Percentiles rank a stretch among this genome's conserved stretches.
These are phyloP conservation scores for Dendrocalamus sinicus DNA, from an alignment of 176 grass and related monocot species.

Conservation along the genomic window DNA sequence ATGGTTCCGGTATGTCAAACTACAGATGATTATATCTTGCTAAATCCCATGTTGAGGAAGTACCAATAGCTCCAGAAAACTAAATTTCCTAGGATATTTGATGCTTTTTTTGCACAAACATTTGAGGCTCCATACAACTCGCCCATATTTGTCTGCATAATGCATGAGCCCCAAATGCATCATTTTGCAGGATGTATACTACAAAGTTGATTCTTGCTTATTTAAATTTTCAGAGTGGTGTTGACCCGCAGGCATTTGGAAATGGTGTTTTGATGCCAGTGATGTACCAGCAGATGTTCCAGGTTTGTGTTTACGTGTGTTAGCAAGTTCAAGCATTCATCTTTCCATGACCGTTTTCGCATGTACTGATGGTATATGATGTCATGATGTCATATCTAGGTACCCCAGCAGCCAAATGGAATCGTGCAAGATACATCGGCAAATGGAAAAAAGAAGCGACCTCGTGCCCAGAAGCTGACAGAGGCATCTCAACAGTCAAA, in stretches of 20 bases:
- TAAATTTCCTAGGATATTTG: conserved; percentile 32
- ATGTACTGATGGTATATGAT: conserved; percentile 26
- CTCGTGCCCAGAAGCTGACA: conserved; percentile 66
- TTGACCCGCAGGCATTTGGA: conserved; percentile 92
- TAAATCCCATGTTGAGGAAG: conserved; percentile 8
- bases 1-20: conserved; percentile 88
- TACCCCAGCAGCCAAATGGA: conserved; percentile 72
- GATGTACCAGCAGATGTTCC: conserved; percentile 85
- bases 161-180: not conserved
- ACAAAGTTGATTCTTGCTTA: conserved; percentile 34
- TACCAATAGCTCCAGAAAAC: conserved; percentile 16
- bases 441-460: conserved; percentile 66
- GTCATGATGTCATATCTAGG: conserved; percentile 47
- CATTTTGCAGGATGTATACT: not conserved
- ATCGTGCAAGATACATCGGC: conserved; percentile 49
- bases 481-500: conserved; percentile 62
- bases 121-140: conserved; percentile 22
- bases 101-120: conserved; percentile 29
- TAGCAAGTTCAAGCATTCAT: conserved; percentile 14
- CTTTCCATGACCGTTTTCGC: conserved; percentile 2
- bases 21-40: conserved; percentile 21
- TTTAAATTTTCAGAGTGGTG: conserved; percentile 72
- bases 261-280: conserved; percentile 89
- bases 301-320: conserved; percentile 63
- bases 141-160: not conserved